These are phyloP conservation scores for Mortierella polycephala DNA, from an alignment of 371 early-diverging fungal genomes.

Conservation along the genomic window DNA sequence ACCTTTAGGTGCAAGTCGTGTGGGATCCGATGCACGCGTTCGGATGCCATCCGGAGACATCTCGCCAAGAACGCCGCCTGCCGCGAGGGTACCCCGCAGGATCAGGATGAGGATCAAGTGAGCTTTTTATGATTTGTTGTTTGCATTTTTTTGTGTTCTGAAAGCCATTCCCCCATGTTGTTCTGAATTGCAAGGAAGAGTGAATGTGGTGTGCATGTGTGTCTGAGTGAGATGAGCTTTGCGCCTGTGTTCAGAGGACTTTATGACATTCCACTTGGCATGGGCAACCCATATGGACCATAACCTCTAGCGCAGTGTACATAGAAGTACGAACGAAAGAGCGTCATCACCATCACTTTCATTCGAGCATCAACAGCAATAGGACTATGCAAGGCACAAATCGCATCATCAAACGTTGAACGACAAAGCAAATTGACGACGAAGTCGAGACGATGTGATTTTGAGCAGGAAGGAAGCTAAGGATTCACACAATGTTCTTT, in stretches of 20 bases:
- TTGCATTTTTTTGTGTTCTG: constrained; percentile 29
- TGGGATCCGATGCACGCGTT: constrained; percentile 45
- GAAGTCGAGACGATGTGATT: not conserved
- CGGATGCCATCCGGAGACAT: constrained; percentile 50
- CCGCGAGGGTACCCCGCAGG: constrained; percentile 12
- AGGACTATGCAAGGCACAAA: constrained; percentile 19
- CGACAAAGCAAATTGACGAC: not conserved
- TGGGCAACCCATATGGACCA: constrained; percentile 13
- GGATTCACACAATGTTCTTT: constrained; percentile 1
- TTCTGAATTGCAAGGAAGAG: constrained; percentile 14
- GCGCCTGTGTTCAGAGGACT: too few relatives aligned
- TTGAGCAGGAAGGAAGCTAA: constrained; percentile 21
- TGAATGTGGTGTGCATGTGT: constrained; percentile 11
- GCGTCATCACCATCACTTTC: constrained; percentile 26
- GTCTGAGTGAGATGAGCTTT: constrained; percentile 9
- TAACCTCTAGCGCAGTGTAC: constrained; percentile 8
- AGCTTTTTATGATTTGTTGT: constrained; percentile 51
- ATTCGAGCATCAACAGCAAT: constrained; percentile 24
- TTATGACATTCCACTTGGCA: too few relatives aligned
- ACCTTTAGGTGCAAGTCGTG: constrained; percentile 58
- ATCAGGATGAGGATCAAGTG: constrained; percentile 54
- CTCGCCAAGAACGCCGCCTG: constrained; percentile 22
- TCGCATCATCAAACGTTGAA: not conserved
- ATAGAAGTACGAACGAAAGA: constrained; percentile 13
- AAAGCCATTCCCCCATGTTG: constrained; percentile 19